A percentile compares a stretch with the other conserved stretches of the same genome.
These are phyloP conservation scores for Pythium chondricola DNA, from an alignment of 352 stramenopile species.

Conservation along the genomic window DNA sequence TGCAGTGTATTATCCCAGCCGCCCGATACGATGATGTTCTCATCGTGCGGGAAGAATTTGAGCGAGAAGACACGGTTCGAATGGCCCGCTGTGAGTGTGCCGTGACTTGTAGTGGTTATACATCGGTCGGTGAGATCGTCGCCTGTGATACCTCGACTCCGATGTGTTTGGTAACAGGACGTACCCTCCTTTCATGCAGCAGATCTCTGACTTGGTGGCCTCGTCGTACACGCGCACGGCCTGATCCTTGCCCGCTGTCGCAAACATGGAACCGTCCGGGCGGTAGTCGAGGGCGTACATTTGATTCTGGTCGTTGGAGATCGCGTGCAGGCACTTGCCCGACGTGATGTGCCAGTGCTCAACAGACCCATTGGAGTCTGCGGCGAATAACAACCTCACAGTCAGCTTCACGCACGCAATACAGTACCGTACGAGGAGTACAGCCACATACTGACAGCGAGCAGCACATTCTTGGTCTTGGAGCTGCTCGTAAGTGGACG, in stretches of 20 bases:
- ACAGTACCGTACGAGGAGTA: neutral
- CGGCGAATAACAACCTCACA: neutral
- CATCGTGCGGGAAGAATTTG: slow-evolving; percentile 80
- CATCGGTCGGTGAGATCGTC: no score
- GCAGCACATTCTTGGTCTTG: slow-evolving; percentile 90
- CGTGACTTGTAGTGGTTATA: no score
- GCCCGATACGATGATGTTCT: slow-evolving; percentile 80
- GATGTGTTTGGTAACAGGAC: neutral
- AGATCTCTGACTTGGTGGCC: slow-evolving; percentile 75
- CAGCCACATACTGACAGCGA: slow-evolving; percentile 70
- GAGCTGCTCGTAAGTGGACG: slow-evolving; percentile 66
- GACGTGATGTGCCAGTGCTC: slow-evolving; percentile 92
- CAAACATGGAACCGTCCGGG: slow-evolving; percentile 79
- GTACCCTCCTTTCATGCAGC: slow-evolving; percentile 60
- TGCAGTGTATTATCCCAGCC: slow-evolving; percentile 93
- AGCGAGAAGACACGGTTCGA: slow-evolving; percentile 91
- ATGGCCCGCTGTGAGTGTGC: slow-evolving; percentile 73
- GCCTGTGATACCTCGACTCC: no score
- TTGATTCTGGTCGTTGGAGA: slow-evolving; percentile 84
- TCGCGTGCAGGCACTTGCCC: slow-evolving; percentile 88
- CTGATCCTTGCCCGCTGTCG: slow-evolving; percentile 84
- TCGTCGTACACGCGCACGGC: slow-evolving; percentile 89
- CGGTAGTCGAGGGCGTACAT: slow-evolving; percentile 89
- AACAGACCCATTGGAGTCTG: slow-evolving; percentile 83
- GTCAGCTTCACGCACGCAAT: neutral